Conservation (phyloP, 2,329 filamentous ascomycete genomes). For the Xylariales sp. region DNA sequence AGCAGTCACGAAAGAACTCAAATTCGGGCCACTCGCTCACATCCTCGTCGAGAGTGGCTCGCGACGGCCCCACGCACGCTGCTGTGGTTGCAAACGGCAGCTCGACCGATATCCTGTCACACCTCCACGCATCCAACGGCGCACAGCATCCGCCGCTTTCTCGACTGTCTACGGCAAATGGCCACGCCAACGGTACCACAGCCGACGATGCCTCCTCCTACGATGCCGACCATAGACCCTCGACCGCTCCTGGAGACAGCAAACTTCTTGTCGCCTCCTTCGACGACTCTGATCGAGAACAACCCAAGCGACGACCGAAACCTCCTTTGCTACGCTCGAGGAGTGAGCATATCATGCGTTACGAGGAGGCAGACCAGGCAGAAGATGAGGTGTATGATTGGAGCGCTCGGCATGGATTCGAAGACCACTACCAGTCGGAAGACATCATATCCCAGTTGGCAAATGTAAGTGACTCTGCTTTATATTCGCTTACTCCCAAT, state of each 20-base stretch:
- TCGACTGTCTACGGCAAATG: slow-evolving; percentile 3
- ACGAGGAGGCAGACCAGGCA: slow-evolving; percentile 33
- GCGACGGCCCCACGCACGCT: slow-evolving; percentile 6
- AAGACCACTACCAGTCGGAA: slow-evolving; percentile 85
- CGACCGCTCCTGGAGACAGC: slow-evolving; percentile 41
- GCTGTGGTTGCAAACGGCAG: slow-evolving; percentile 8
- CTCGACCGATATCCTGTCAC: slow-evolving; percentile 10
- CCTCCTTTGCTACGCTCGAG: slow-evolving; percentile 52
- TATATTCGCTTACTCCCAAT: neutral
- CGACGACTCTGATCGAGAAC: slow-evolving; percentile 30
- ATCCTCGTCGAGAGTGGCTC: slow-evolving; percentile 3
- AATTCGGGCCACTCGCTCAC: neutral
- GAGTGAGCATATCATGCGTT: slow-evolving; percentile 47
- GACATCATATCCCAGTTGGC: slow-evolving; percentile 83
- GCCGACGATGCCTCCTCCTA: slow-evolving; percentile 20
- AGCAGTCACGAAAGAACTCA: slow-evolving; percentile 7
- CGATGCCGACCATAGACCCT: slow-evolving; percentile 34
- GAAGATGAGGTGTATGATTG: slow-evolving; percentile 47
- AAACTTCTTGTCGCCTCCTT: slow-evolving; percentile 21
- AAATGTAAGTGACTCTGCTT: slow-evolving; percentile 54
- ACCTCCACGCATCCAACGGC: slow-evolving; percentile 4
- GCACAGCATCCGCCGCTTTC: slow-evolving; percentile 5
- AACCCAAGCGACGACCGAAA: slow-evolving; percentile 37
- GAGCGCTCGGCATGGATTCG: slow-evolving; percentile 78
- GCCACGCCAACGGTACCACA: slow-evolving; percentile 10